Percentiles rank a stretch among this genome's conserved stretches.
phyloP scores from a whole-genome alignment of 306 rosid genomes.

The Amphicarpaea edgeworthii region DNA sequence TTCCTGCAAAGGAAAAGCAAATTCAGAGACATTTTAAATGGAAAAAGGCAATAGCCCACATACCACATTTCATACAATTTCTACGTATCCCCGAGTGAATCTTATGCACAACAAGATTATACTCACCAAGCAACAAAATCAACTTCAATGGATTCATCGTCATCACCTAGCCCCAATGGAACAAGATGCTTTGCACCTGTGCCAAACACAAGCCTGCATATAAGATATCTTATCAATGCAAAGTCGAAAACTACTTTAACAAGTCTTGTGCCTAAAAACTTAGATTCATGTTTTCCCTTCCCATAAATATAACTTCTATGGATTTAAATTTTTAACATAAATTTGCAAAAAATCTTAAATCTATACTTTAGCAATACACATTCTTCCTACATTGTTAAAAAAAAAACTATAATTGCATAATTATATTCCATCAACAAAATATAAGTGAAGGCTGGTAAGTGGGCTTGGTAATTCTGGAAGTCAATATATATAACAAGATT shows the following conservation, averaged over 20 bases:
- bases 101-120: not conserved
- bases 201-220: slow-evolving; percentile 27
- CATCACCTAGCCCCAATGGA: slow-evolving; percentile 73
- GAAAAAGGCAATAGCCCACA: slow-evolving; percentile 18
- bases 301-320: slow-evolving; percentile 1
- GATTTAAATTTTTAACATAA: slow-evolving; percentile 8
- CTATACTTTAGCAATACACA: not conserved
- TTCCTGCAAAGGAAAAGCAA: slow-evolving; percentile 54
- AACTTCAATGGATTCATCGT: slow-evolving; percentile 77
- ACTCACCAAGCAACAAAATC: slow-evolving; percentile 76
- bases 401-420: not conserved
- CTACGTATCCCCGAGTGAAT: not conserved
- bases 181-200: slow-evolving; percentile 72
- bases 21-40: slow-evolving; percentile 6
- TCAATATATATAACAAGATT: slow-evolving; percentile 1
- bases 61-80: slow-evolving; percentile 7
- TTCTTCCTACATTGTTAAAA: not conserved
- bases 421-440: slow-evolving; percentile 1
- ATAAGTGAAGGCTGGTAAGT: not conserved
- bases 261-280: not conserved
- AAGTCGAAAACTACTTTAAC: not conserved
- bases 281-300: not conserved
- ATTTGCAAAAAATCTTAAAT: not conserved
- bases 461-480: not conserved
- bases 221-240: slow-evolving; percentile 22